phyloP scores from a whole-genome alignment of 352 stramenopile species.

The Blastocystis sp. region DNA sequence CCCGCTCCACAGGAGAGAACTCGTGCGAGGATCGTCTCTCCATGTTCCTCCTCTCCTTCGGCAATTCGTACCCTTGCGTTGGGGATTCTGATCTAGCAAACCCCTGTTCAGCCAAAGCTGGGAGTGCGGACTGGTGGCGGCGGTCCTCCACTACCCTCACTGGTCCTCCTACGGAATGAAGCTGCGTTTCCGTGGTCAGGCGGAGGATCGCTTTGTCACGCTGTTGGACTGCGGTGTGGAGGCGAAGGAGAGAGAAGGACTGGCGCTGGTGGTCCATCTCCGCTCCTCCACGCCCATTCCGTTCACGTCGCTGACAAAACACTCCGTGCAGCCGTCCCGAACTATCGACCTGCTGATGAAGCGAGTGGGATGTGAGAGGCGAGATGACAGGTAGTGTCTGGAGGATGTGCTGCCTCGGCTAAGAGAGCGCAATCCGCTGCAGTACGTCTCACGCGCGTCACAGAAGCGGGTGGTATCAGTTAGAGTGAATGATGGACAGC shows the following conservation, averaged over 20 bases:
- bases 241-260: neutral
- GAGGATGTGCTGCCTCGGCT: neutral
- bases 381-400: constrained; percentile 27
- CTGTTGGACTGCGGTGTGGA: neutral
- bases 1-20: neutral
- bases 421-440: neutral
- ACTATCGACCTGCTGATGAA: neutral
- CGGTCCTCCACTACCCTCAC: constrained; percentile 8
- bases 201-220: neutral
- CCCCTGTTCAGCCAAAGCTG: neutral
- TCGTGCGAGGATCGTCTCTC: neutral
- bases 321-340: neutral
- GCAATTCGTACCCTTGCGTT: constrained; percentile 15
- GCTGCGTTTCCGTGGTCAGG: neutral
- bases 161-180: constrained; percentile 8
- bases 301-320: constrained; percentile 45
- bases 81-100: constrained; percentile 4
- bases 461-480: constrained; percentile 5
- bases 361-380: neutral
- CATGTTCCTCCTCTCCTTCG: constrained; percentile 11
- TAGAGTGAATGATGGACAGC: neutral
- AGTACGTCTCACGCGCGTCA: constrained; percentile 10
- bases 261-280: constrained; percentile 15
- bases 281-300: neutral
- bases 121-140: neutral